Conservation (phyloP, 805 yeast species). For the Ogataea trehalophila region DNA sequence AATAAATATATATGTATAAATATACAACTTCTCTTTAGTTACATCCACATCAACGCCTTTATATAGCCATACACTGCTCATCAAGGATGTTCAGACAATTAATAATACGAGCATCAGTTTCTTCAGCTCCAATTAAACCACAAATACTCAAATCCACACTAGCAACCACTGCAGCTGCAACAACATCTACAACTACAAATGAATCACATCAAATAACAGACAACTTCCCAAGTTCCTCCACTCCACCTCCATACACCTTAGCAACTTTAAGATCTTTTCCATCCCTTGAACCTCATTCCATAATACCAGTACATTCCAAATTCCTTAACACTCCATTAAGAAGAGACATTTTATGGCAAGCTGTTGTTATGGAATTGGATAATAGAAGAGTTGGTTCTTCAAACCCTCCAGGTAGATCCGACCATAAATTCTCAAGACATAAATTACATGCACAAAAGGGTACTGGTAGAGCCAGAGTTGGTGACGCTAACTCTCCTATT, state of each 20-base stretch:
- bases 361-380: conserved; percentile 90
- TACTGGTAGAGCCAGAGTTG: conserved; percentile 90
- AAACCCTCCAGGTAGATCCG: conserved; percentile 81
- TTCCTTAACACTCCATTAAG: conserved; percentile 73
- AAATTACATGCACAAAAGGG: conserved; percentile 91
- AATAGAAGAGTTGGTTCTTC: conserved; percentile 84
- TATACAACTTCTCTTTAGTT: neutral
- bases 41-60: neutral
- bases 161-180: neutral
- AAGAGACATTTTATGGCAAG: conserved; percentile 90
- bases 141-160: neutral
- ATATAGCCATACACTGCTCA: too few relatives aligned
- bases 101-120: conserved; percentile 1
- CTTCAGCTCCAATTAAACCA: neutral
- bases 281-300: conserved; percentile 75
- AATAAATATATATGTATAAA: neutral
- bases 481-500: conserved; percentile 93
- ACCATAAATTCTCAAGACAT: conserved; percentile 77
- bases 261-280: conserved; percentile 83
- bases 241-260: conserved; percentile 68
- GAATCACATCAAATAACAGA: neutral
- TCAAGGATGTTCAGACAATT: neutral
- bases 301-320: conserved; percentile 71
- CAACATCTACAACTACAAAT: neutral
- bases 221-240: conserved; percentile 25